Evolutionary conservation across 768 basidiomycete species (phyloP), one percentile per base, ranked within the genome.

Genomic region (Panaeolus papilionaceus): DNA sequence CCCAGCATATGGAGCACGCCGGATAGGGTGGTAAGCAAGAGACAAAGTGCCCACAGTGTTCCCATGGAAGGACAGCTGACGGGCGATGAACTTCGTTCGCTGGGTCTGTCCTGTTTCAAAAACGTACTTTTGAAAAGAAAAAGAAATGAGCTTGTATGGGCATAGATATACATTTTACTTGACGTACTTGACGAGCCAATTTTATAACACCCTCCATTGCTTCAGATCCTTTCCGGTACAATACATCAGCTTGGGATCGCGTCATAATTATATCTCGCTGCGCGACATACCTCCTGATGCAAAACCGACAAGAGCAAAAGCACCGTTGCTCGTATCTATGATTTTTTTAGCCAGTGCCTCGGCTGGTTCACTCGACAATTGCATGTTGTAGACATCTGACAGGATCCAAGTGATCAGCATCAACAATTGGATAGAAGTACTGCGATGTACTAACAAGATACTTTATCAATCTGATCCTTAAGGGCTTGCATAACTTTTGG

Each of bases 151-250:
- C 11, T 63, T 7, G 49, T 7, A 26, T 49, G 20, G 2, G 47
- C 23, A 23, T 23, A 18, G 6, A 49, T 49, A 23, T 20, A 23
- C 33, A 20, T 26, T 6, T 23, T 8, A 6, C 16, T 64, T 20
- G 23, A 71, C 79, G 14, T 73, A 92, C 91, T 81, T 95, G 94
- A 72, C 90, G 86, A 38, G 89, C 87, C 2, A 94, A 84, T 78
- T 96, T 96, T 65, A 95, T 83, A n/a, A 88, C 90, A 66, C 88
- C 86, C 70, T 96, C 95, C 91, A 95, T 92, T 0, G 94, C 94
- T 77, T 96, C 95, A 2, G 94, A 91, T 61, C 94, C 93, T 94
- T 49, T 20, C 64, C 33, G 61, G 39, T 58, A 66, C 7, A 38
- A 49, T 44, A 68, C 64, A 40, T 49, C 11, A 49, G 47, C 40